Base-by-base conservation (phyloP, 306 rosid species). In the Alnus rubra region DNA sequence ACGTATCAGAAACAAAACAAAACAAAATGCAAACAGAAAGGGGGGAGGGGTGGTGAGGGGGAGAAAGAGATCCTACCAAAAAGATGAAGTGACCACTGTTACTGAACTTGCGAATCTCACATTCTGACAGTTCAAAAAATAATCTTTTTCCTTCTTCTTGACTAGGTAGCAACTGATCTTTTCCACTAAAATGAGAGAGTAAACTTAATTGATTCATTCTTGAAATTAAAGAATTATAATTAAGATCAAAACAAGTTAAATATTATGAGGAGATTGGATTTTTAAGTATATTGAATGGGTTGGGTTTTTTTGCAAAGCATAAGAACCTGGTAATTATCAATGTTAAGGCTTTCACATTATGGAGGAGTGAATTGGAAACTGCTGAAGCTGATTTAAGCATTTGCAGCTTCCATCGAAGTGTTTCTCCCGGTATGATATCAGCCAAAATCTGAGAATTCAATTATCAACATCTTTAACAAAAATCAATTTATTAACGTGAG, bases 311-410 rank as follows among this genome's bases (percentile, higher is more conserved):
- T 23, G 5, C 30, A 60, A 55, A 35, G 77, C 74, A 59, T 49
- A 78, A 45, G 72, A 63, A 95, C 98, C 99, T 93, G 93, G 85
- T 81, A 67, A 95, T 91, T 71, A 93, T 79, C 86, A 95, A 82
- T 37, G 89, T 90, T 82, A 90, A 91, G 77, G 98, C 89, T 83
- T 91, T 95, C 68, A 91, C 80, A 76, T 94, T 92, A 75, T 89
- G 87, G 74, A 95, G 90, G 58, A 88, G 93, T 69, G 99, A 89
- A 84, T 83, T 56, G 81, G 85, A 87, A 88, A 86, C 87, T 11
- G 84, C 82, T 37, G 98, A 93, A 83, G 96, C 97, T 68, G 93
- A 82, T 78, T 79, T 82, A 52, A 95, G 91, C 97, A 93, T 86
- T 75, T 87, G 78, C 48, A 91, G 84, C 87, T 88, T 95, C 99